Conservation (phyloP, 1,284 basidiomycete species). For the Pseudozyma flocculosa region DNA sequence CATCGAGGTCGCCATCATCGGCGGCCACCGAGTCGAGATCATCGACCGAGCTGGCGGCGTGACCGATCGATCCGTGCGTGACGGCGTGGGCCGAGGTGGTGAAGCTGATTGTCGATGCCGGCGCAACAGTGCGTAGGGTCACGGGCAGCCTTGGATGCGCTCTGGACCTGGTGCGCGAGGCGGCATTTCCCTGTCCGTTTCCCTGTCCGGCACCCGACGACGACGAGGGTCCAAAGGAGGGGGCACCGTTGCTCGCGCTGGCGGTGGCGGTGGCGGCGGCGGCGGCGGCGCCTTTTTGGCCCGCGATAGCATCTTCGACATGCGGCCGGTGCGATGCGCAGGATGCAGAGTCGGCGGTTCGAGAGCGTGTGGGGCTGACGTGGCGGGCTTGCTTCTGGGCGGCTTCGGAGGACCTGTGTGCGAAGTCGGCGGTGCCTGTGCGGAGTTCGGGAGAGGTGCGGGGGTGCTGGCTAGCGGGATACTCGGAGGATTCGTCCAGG, state of each 20-base stretch:
- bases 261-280: conserved; percentile 2
- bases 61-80: conserved; percentile 14
- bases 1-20: conserved; percentile 28
- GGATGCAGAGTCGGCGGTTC: no score
- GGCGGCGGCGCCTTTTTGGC: no score
- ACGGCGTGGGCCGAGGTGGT: conserved; percentile 36
- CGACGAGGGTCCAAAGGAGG: conserved; percentile 1
- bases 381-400: not conserved
- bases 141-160: conserved; percentile 11
- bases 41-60: conserved; percentile 26
- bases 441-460: not conserved
- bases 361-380: not conserved
- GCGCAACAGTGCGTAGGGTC: conserved; percentile 22
- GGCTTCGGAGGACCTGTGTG: not conserved
- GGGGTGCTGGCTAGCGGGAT: no score
- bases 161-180: conserved; percentile 1
- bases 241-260: conserved; percentile 12
- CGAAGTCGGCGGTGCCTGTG: not conserved
- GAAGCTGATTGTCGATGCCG: conserved; percentile 40
- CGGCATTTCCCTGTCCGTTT: not conserved
- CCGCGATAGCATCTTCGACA: no score
- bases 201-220: conserved; percentile 12
- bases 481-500: not conserved
- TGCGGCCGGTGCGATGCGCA: not conserved
- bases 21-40: conserved; percentile 29